A percentile compares a stretch with the other conserved stretches of the same genome.
phyloP scores from a whole-genome alignment of 1,284 basidiomycete species.

The Anthracocystis walkeri region DNA sequence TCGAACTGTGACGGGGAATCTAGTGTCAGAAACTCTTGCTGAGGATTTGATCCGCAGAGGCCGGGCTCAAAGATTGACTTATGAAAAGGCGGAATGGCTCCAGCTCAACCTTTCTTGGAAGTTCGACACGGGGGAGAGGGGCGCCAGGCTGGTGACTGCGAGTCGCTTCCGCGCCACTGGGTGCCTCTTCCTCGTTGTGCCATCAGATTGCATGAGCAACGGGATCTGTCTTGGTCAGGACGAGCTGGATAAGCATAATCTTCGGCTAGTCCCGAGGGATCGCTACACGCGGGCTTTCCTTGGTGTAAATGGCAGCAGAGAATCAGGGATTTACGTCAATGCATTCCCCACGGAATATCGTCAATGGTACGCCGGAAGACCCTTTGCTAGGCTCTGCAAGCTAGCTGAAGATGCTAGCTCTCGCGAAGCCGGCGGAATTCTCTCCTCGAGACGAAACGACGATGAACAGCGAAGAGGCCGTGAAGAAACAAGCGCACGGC shows the following conservation, averaged over 20 bases:
- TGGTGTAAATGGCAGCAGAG: neutral
- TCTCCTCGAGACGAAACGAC: neutral
- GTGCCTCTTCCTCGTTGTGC: conserved; percentile 18
- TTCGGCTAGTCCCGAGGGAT: neutral
- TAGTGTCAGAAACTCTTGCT: conserved; percentile 10
- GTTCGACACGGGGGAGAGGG: neutral
- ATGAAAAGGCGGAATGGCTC: neutral
- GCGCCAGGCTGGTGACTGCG: neutral
- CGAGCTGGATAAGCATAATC: neutral
- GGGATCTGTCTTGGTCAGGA: conserved; percentile 7
- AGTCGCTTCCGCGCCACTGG: neutral
- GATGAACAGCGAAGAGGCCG: neutral
- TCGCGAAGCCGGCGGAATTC: neutral
- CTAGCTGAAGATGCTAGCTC: conserved; percentile 1
- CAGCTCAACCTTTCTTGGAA: conserved; percentile 1
- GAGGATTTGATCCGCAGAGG: neutral
- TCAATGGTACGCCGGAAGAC: fast-evolving
- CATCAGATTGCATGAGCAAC: neutral
- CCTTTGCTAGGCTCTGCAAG: conserved; percentile 8
- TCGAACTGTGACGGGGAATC: neutral
- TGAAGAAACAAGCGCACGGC: neutral
- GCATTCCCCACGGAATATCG: neutral
- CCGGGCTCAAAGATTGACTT: neutral
- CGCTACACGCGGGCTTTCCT: neutral
- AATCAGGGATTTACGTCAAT: neutral